These are phyloP conservation scores for Lentinula novae-zelandiae DNA, from an alignment of 1,284 basidiomycete species.

Conservation along the genomic window DNA sequence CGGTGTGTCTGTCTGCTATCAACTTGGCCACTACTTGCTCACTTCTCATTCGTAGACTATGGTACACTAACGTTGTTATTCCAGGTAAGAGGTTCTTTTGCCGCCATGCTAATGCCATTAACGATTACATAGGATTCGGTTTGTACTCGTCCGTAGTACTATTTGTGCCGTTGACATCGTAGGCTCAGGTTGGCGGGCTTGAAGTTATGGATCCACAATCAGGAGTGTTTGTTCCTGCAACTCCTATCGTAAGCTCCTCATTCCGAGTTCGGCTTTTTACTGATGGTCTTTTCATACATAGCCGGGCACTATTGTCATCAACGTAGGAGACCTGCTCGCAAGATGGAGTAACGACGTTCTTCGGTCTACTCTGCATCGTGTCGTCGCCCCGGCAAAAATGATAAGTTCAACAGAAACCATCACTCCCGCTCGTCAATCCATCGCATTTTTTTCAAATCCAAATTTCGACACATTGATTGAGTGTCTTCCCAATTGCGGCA, in stretches of 20 bases:
- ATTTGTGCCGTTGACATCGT: slow-evolving; percentile 2
- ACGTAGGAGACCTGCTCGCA: slow-evolving; percentile 78
- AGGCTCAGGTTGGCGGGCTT: slow-evolving; percentile 67
- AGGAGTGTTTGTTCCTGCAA: slow-evolving; percentile 65
- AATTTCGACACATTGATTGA: slow-evolving; percentile 68
- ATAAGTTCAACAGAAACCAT: slow-evolving; percentile 46
- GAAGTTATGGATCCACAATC: slow-evolving; percentile 81
- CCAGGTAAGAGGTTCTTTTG: slow-evolving; percentile 35
- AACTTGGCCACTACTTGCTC: background rate
- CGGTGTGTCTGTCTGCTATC: slow-evolving; percentile 32
- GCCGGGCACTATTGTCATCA: slow-evolving; percentile 80
- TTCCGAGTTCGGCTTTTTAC: slow-evolving; percentile 12
- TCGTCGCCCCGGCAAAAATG: slow-evolving; percentile 60
- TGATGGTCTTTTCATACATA: slow-evolving; percentile 24
- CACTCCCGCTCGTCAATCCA: slow-evolving; percentile 71
- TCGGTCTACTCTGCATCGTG: slow-evolving; percentile 77
- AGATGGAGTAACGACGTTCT: slow-evolving; percentile 84
- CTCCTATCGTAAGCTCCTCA: slow-evolving; percentile 60
- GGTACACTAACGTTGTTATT: slow-evolving; percentile 83
- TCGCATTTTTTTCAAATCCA: slow-evolving; percentile 87
- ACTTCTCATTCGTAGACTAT: slow-evolving; percentile 50
- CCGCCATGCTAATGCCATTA: background rate
- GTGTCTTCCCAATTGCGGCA: slow-evolving; percentile 71
- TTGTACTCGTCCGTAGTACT: slow-evolving; percentile 17
- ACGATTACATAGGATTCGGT: slow-evolving; percentile 48